Conservation (phyloP, 306 rosid genomes). For the Pterocarpus macrocarpus region DNA sequence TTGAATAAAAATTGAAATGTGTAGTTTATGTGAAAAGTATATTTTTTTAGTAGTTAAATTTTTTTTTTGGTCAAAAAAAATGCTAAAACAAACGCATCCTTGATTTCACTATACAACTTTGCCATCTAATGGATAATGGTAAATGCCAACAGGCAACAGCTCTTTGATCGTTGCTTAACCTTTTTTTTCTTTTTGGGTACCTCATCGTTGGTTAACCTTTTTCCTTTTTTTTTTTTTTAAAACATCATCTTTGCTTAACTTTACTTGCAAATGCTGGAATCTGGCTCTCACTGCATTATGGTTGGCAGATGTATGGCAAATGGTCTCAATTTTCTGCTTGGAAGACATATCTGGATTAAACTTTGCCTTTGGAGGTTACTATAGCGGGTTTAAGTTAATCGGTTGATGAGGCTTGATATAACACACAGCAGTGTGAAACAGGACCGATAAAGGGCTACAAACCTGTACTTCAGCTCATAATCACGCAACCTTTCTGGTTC, state of each 20-base stretch:
- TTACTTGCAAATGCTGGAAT: conserved; percentile 16
- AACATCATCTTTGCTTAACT: too few relatives aligned
- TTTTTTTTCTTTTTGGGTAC: not conserved
- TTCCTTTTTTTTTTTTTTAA: too few relatives aligned
- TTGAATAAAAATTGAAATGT: too few relatives aligned
- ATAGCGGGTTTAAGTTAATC: conserved; percentile 41
- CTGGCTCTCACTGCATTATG: conserved; percentile 20
- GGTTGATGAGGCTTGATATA: conserved; percentile 18
- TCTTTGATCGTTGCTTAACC: conserved; percentile 33
- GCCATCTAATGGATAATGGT: conserved; percentile 36
- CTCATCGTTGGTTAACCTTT: too few relatives aligned
- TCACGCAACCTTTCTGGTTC: not conserved
- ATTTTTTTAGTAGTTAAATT: too few relatives aligned
- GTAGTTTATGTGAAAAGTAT: too few relatives aligned
- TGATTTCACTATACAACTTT: conserved; percentile 12
- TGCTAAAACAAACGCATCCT: too few relatives aligned
- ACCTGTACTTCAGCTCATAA: not conserved
- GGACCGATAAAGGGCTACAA: conserved; percentile 1
- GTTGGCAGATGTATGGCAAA: conserved; percentile 33
- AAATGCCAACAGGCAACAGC: not conserved
- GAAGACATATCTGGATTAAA: conserved; percentile 16
- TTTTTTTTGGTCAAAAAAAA: too few relatives aligned
- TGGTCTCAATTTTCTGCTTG: conserved; percentile 1
- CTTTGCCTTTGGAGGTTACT: conserved; percentile 28
- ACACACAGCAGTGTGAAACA: conserved; percentile 9